Percentiles rank a stretch among this genome's conserved stretches.
Conservation (phyloP, 495 filamentous ascomycete species). For the Penicillium cosmopolitanum region DNA sequence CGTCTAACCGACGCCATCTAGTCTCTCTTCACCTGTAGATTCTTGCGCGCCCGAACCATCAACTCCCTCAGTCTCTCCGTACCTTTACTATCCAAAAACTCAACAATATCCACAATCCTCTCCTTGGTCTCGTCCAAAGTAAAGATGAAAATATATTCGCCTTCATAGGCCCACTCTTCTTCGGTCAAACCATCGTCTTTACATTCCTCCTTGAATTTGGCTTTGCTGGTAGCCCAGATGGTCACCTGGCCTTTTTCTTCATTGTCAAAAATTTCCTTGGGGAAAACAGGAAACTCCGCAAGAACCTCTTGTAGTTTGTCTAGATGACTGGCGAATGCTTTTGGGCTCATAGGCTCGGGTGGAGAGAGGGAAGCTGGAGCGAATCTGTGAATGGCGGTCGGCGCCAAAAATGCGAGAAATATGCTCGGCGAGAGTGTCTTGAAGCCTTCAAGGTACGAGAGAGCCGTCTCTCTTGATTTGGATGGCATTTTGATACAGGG, state of each 20-base stretch:
- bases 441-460: slow-evolving; percentile 16
- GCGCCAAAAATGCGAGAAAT: slow-evolving; percentile 21
- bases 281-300: slow-evolving; percentile 24
- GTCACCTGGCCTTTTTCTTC: slow-evolving; percentile 24
- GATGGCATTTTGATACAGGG: slow-evolving; percentile 5
- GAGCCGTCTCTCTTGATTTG: slow-evolving; percentile 11
- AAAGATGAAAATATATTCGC: slow-evolving; percentile 47
- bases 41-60: slow-evolving; percentile 9
- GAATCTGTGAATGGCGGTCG: slow-evolving; percentile 25
- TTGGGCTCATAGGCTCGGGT: slow-evolving; percentile 19
- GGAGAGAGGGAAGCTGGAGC: slow-evolving; percentile 29
- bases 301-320: slow-evolving; percentile 20
- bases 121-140: slow-evolving; percentile 39
- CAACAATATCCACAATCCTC: slow-evolving; percentile 35
- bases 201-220: slow-evolving; percentile 18
- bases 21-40: slow-evolving; percentile 9
- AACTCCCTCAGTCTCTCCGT: slow-evolving; percentile 9
- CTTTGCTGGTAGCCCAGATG: slow-evolving; percentile 30
- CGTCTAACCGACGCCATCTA: not conserved
- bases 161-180: slow-evolving; percentile 25
- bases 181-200: slow-evolving; percentile 21
- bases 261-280: slow-evolving; percentile 32
- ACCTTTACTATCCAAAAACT: slow-evolving; percentile 39
- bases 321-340: slow-evolving; percentile 21
- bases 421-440: slow-evolving; percentile 12